These are phyloP conservation scores for Bonia amplexicaulis DNA, from an alignment of 176 grass and related monocot genomes.

Conservation along the genomic window DNA sequence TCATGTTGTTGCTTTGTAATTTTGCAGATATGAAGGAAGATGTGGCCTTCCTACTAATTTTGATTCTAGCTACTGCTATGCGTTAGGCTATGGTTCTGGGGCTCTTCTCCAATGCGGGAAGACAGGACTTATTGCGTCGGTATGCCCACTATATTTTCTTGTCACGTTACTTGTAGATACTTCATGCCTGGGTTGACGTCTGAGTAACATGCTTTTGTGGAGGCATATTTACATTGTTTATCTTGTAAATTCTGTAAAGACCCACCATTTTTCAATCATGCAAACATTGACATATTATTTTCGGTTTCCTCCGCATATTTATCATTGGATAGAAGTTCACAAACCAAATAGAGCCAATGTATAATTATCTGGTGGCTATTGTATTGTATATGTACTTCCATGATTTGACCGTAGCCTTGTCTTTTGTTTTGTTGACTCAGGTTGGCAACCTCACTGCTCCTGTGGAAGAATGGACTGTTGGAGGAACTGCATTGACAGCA, in stretches of 20 bases:
- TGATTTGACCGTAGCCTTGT: neutral
- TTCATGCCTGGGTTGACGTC: neutral
- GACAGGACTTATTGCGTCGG: constrained; percentile 93
- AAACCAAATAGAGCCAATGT: neutral
- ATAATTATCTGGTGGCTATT: neutral
- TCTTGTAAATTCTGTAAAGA: neutral
- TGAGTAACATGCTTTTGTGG: neutral
- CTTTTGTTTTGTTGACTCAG: constrained; percentile 27
- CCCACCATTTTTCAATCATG: neutral
- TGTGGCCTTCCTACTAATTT: constrained; percentile 95
- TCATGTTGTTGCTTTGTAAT: constrained; percentile 18
- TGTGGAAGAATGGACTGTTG: constrained; percentile 93
- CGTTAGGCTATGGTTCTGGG: constrained; percentile 81
- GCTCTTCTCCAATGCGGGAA: constrained; percentile 75
- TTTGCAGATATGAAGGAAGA: constrained; percentile 90
- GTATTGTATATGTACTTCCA: neutral
- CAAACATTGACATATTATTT: neutral
- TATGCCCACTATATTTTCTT: constrained; percentile 32
- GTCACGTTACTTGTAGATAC: neutral
- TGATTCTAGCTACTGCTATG: constrained; percentile 92
- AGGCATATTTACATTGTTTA: neutral
- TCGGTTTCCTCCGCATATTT: neutral
- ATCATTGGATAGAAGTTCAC: neutral
- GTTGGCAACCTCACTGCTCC: constrained; percentile 83
- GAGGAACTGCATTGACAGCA: constrained; percentile 92